These are phyloP conservation scores for Eimeria falciformis DNA, from an alignment of 169 alveolate species.

Conservation along the genomic window DNA sequence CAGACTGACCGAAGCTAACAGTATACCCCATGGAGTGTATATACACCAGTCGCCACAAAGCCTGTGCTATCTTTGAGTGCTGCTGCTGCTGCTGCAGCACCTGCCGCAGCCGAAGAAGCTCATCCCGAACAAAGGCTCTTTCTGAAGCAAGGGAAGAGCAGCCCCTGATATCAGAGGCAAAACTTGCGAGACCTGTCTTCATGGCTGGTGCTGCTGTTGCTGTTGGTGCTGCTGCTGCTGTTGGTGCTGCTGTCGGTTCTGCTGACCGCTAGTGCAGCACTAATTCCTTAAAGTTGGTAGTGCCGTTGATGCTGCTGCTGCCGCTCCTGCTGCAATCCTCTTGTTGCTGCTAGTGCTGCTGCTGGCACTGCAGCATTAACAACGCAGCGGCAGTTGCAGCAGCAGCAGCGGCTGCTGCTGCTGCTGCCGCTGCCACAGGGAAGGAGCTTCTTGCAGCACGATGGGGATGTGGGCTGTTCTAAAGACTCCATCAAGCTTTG, in stretches of 20 bases:
- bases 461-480: too few species aligned
- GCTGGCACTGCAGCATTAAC: neutral
- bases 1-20: neutral
- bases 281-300: neutral
- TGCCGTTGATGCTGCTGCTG: slow-evolving; percentile 10
- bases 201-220: slow-evolving; percentile 25
- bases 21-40: neutral
- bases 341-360: slow-evolving; percentile 16
- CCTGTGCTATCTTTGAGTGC: neutral
- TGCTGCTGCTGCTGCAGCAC: neutral
- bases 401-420: slow-evolving; percentile 9
- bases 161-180: neutral
- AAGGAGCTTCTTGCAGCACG: too few species aligned
- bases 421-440: neutral
- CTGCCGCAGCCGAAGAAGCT: neutral
- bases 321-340: neutral
- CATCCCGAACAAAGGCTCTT: neutral
- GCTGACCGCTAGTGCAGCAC: neutral
- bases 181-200: neutral
- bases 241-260: neutral
- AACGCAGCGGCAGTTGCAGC: slow-evolving; percentile 12
- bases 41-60: slow-evolving; percentile 10
- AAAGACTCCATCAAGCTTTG: too few species aligned
- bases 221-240: slow-evolving; percentile 39
- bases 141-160: neutral